phyloP scores from a whole-genome alignment of 768 basidiomycete genomes.

The Trametes cinnabarina region DNA sequence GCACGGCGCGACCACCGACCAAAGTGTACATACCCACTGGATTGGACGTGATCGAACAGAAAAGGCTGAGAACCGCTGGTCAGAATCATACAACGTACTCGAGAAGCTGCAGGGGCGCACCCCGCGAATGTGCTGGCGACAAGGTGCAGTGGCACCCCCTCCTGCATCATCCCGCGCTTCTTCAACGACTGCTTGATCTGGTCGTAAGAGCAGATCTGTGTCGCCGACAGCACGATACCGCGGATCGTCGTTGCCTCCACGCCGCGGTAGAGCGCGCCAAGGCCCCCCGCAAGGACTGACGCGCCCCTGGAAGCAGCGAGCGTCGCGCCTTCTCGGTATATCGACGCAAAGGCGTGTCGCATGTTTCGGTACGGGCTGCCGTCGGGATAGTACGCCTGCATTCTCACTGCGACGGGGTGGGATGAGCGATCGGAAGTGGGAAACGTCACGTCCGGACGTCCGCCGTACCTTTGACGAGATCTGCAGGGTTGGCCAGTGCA shows the following conservation, averaged over 20 bases:
- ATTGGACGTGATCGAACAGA: conserved; percentile 38
- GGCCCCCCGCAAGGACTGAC: conserved; percentile 20
- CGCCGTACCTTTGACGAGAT: conserved; percentile 38
- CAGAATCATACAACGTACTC: not conserved
- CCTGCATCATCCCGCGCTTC: conserved; percentile 30
- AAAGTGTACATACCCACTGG: conserved; percentile 30
- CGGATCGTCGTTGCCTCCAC: conserved; percentile 34
- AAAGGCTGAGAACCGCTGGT: conserved; percentile 21
- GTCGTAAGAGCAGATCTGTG: conserved; percentile 38
- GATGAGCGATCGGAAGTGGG: not conserved
- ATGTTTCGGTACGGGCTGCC: conserved; percentile 34
- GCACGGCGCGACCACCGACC: not conserved
- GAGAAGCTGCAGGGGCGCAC: conserved; percentile 22
- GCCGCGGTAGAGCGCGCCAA: conserved; percentile 34
- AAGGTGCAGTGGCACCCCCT: conserved; percentile 34
- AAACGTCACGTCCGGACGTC: too few relatives aligned
- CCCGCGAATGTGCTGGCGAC: conserved; percentile 35
- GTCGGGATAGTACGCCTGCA: conserved; percentile 37
- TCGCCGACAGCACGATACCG: conserved; percentile 34
- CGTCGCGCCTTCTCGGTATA: conserved; percentile 31
- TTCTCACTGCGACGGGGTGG: conserved; percentile 27
- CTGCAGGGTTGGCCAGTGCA: conserved; percentile 36
- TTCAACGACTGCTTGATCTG: conserved; percentile 36
- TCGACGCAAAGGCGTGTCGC: conserved; percentile 32
- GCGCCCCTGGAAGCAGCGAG: conserved; percentile 6